phyloP scores from a whole-genome alignment of 2,329 filamentous ascomycete genomes.

The Cladosporium cucumerinum region DNA sequence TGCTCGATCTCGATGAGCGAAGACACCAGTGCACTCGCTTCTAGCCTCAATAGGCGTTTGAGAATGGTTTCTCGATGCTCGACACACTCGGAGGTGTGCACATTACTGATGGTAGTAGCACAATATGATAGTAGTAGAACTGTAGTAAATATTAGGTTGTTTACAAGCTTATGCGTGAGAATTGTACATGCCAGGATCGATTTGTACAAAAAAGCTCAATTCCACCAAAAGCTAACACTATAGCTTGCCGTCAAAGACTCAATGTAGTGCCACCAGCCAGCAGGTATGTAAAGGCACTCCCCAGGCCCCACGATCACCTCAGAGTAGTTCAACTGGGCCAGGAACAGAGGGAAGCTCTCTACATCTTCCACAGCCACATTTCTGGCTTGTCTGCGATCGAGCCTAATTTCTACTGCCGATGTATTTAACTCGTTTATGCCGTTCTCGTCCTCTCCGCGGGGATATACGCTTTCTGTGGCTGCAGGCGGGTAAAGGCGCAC shows the following conservation, averaged over 20 bases:
- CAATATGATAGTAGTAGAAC: no score
- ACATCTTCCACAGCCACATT: slow-evolving; percentile 25
- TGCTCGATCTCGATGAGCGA: no score
- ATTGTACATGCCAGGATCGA: no score
- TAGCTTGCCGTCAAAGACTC: slow-evolving; percentile 80
- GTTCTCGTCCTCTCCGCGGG: slow-evolving; percentile 57
- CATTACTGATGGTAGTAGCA: no score
- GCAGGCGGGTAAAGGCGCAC: slow-evolving; percentile 77
- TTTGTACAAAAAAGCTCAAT: slow-evolving; percentile 47
- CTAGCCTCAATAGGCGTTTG: no score
- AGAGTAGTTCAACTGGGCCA: slow-evolving; percentile 56
- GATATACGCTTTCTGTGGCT: slow-evolving; percentile 57
- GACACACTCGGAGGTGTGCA: no score
- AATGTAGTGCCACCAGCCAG: slow-evolving; percentile 99
- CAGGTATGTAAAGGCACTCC: slow-evolving; percentile 82
- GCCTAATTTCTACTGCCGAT: slow-evolving; percentile 66
- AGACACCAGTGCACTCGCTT: no score
- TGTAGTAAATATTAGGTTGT: no score
- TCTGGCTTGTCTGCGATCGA: neutral
- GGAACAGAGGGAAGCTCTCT: slow-evolving; percentile 53
- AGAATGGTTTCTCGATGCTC: no score
- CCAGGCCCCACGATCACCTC: slow-evolving; percentile 79
- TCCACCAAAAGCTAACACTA: slow-evolving; percentile 98
- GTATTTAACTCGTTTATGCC: slow-evolving; percentile 94
- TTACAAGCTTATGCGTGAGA: no score